These are phyloP conservation scores for Irpex lacteus DNA, from an alignment of 1,284 basidiomycete genomes.

Conservation along the genomic window DNA sequence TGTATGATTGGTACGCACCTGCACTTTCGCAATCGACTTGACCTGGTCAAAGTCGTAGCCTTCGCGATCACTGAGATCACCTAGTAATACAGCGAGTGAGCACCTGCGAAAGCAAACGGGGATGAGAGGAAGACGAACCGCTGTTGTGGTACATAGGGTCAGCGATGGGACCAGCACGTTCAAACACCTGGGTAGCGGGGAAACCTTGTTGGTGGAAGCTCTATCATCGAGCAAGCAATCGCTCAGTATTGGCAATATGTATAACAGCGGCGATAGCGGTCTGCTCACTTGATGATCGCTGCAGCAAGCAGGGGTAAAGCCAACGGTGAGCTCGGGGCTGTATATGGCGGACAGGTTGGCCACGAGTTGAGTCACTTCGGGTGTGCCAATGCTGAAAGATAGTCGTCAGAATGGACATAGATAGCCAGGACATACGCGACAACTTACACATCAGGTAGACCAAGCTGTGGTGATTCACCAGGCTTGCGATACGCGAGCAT, in stretches of 20 bases:
- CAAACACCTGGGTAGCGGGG: slow-evolving; percentile 79
- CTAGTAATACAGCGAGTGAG: slow-evolving; percentile 27
- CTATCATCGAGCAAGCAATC: slow-evolving; percentile 31
- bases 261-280: neutral
- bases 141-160: slow-evolving; percentile 88
- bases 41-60: slow-evolving; percentile 83
- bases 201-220: slow-evolving; percentile 82
- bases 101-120: neutral
- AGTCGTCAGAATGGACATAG: neutral
- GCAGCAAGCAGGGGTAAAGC: slow-evolving; percentile 78
- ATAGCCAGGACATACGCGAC: neutral
- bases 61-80: slow-evolving; percentile 72
- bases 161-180: slow-evolving; percentile 77
- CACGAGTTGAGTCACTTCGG: slow-evolving; percentile 73
- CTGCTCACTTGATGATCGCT: slow-evolving; percentile 74
- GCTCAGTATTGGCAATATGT: neutral
- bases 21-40: slow-evolving; percentile 79
- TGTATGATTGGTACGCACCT: slow-evolving; percentile 41
- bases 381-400: slow-evolving; percentile 65
- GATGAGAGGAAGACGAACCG: slow-evolving; percentile 37
- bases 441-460: slow-evolving; percentile 61
- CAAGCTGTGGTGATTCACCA: slow-evolving; percentile 77
- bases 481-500: slow-evolving; percentile 81
- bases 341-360: slow-evolving; percentile 73
- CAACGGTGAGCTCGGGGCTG: slow-evolving; percentile 79